Evolutionary conservation across 208 protist genomes (phyloP).

Genomic region (Acanthamoeba quina): DNA sequence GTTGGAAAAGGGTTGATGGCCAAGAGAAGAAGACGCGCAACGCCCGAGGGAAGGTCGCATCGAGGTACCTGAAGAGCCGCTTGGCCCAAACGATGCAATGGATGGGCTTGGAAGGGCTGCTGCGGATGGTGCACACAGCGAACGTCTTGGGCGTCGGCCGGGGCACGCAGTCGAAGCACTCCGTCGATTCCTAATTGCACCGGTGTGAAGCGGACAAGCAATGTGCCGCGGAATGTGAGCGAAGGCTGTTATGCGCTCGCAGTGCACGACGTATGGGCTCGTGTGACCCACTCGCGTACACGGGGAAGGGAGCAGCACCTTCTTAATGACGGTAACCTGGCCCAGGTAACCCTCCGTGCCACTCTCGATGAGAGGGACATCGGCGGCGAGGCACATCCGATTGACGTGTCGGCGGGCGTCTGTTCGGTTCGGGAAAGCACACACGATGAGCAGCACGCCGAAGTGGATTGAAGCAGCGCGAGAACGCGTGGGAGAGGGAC

Average conservation of each 20-base stretch:
- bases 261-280: no score
- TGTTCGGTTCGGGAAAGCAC: constrained; percentile 60
- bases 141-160: constrained; percentile 93
- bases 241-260: neutral
- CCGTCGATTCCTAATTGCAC: constrained; percentile 84
- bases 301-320: constrained; percentile 60
- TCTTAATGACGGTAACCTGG: constrained; percentile 90
- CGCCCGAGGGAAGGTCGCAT: neutral
- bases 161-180: constrained; percentile 98
- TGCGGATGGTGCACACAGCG: constrained; percentile 98
- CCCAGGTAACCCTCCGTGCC: constrained; percentile 98
- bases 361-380: constrained; percentile 97
- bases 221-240: neutral
- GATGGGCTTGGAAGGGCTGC: constrained; percentile 97
- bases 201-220: neutral
- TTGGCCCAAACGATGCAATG: constrained; percentile 99
- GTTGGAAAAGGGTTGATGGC: no score
- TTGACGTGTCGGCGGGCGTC: constrained; percentile 98
- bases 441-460: constrained; percentile 55
- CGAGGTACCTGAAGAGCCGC: constrained; percentile 92
- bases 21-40: no score
- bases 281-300: neutral
- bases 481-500: neutral
- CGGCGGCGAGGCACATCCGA: constrained; percentile 95
- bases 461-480: neutral